Conservation (phyloP, 2,329 filamentous ascomycete species). For the Bretziella fagacearum region DNA sequence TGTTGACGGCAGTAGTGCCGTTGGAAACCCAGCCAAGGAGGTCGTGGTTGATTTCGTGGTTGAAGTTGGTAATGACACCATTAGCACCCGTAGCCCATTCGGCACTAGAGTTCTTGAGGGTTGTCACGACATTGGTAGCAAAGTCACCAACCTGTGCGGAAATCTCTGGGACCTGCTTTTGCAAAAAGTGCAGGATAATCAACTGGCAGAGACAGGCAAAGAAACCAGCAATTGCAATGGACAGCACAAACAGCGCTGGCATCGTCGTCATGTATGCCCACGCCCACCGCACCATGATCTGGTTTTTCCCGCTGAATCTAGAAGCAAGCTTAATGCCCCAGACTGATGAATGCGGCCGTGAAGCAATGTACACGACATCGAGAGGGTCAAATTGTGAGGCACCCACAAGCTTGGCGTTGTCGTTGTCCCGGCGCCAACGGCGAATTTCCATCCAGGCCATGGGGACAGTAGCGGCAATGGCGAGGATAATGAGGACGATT, state of each 20-base stretch:
- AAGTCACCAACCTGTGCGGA: constrained; percentile 61
- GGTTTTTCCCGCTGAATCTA: constrained; percentile 42
- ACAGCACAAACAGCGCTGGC: constrained; percentile 71
- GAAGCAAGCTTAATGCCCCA: constrained; percentile 54
- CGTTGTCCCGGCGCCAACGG: constrained; percentile 56
- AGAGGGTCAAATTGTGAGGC: constrained; percentile 57
- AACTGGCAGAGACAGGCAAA: constrained; percentile 71
- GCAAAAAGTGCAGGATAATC: constrained; percentile 54
- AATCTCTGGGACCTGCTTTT: constrained; percentile 60
- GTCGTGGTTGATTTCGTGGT: constrained; percentile 64
- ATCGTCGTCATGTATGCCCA: constrained; percentile 76
- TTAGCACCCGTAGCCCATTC: constrained; percentile 68
- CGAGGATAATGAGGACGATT: constrained; percentile 52
- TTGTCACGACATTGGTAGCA: constrained; percentile 57
- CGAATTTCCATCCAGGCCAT: constrained; percentile 70
- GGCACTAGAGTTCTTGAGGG: constrained; percentile 54
- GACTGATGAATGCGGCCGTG: constrained; percentile 58
- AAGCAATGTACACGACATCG: constrained; percentile 78
- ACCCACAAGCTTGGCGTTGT: constrained; percentile 49
- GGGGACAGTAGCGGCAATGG: constrained; percentile 54
- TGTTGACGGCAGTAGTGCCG: constrained; percentile 65
- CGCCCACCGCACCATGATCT: constrained; percentile 64
- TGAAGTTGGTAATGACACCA: constrained; percentile 50
- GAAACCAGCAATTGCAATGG: constrained; percentile 65
- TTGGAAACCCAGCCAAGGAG: constrained; percentile 77